These are phyloP conservation scores for Rhizophagus sp. DNA, from an alignment of 192 early-diverging fungal genomes.

Conservation along the genomic window DNA sequence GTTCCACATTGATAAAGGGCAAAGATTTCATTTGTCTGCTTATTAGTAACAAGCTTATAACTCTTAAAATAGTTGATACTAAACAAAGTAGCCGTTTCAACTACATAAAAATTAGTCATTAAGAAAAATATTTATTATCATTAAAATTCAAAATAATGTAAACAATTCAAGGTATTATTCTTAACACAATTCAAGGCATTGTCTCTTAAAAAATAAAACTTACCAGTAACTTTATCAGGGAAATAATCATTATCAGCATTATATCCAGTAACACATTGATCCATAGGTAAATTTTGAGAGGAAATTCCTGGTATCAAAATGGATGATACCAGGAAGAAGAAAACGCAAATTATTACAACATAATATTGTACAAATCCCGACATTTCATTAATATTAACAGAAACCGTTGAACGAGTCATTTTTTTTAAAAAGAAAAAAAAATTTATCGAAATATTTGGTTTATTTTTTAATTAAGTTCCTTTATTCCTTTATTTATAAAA, in stretches of 20 bases:
- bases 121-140: not conserved
- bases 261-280: constrained; percentile 35
- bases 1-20: constrained; percentile 77
- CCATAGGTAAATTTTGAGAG: not conserved
- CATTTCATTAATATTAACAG: not conserved
- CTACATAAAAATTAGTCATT: constrained; percentile 20
- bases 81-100: constrained; percentile 59
- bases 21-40: constrained; percentile 51
- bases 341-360: not conserved
- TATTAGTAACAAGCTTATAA: constrained; percentile 69
- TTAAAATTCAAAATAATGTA: not conserved
- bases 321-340: not conserved
- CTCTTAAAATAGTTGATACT: constrained; percentile 60
- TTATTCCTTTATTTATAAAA: too few relatives aligned
- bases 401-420: not conserved
- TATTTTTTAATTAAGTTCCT: too few relatives aligned
- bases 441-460: not conserved
- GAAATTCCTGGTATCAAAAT: not conserved
- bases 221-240: constrained; percentile 47
- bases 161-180: too few relatives aligned
- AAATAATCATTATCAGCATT: constrained; percentile 51
- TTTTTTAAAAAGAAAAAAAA: not conserved
- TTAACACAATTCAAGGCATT: too few relatives aligned
- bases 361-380: not conserved
- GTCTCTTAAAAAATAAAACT: not conserved